Conservation (phyloP, 768 basidiomycete species). For the Lyophyllum shimeji region DNA sequence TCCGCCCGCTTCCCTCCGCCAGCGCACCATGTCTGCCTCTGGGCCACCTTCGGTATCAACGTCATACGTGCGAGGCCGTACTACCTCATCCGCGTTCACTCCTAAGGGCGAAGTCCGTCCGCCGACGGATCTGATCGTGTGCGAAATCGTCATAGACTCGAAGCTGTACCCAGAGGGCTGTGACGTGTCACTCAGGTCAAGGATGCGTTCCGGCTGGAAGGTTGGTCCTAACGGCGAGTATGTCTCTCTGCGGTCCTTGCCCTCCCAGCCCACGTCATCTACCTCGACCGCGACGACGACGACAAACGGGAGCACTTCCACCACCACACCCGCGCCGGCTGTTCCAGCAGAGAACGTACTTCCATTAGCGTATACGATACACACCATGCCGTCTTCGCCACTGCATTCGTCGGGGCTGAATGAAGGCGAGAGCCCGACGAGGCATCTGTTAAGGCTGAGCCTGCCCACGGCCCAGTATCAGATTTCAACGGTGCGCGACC, state of each 20-base stretch:
- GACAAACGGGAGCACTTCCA: not conserved
- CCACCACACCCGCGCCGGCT: constrained; percentile 12
- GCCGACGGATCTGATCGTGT: constrained; percentile 70
- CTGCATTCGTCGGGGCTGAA: constrained; percentile 69
- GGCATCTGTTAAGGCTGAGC: constrained; percentile 76
- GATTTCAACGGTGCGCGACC: constrained; percentile 75
- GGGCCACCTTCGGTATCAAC: constrained; percentile 17
- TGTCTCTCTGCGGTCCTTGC: constrained; percentile 30
- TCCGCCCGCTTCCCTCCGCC: constrained; percentile 23
- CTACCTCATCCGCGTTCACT: constrained; percentile 61
- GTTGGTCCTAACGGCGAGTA: constrained; percentile 22
- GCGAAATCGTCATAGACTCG: constrained; percentile 80
- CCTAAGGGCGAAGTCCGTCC: constrained; percentile 59
- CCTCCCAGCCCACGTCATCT: constrained; percentile 1
- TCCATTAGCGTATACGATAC: constrained; percentile 59
- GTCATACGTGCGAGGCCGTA: constrained; percentile 30
- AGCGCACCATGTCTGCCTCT: constrained; percentile 32
- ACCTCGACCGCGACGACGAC: not conserved
- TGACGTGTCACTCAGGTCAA: constrained; percentile 46
- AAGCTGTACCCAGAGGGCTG: constrained; percentile 82
- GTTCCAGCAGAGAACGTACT: constrained; percentile 28
- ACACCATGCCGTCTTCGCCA: constrained; percentile 81
- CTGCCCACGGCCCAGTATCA: constrained; percentile 84
- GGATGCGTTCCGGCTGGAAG: constrained; percentile 33
- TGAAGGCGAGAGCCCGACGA: constrained; percentile 47